Evolutionary conservation across 2,329 filamentous ascomycete genomes (phyloP).

Genomic region (Neopestalotiopsis sp.): DNA sequence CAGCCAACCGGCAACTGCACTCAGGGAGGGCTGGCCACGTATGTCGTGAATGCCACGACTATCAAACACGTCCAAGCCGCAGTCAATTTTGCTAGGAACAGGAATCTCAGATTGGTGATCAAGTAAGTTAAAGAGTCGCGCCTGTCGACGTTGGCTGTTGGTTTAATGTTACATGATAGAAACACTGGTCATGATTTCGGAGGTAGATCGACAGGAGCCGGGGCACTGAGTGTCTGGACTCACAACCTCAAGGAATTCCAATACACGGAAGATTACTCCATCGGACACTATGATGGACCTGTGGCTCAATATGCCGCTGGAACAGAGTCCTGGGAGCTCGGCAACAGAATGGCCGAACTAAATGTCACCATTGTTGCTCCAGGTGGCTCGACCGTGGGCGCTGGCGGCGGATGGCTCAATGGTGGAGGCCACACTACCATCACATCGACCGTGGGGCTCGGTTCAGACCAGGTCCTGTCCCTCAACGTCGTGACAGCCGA

Average conservation of each 20-base stretch:
- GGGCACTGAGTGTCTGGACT: conserved; percentile 56
- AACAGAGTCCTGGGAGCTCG: conserved; percentile 42
- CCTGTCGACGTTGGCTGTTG: conserved; percentile 22
- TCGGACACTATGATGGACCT: conserved; percentile 35
- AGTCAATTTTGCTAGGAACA: conserved; percentile 48
- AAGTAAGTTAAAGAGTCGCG: conserved; percentile 33
- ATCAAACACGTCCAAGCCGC: conserved; percentile 45
- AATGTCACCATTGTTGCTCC: conserved; percentile 40
- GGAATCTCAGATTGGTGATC: conserved; percentile 43
- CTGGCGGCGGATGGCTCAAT: conserved; percentile 57
- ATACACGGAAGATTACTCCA: conserved; percentile 38
- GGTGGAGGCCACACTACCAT: conserved; percentile 57
- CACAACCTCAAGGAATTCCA: conserved; percentile 52
- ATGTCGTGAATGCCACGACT: conserved; percentile 44
- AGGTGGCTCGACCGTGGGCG: conserved; percentile 40
- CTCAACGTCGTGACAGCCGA: conserved; percentile 52
- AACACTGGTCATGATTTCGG: conserved; percentile 55
- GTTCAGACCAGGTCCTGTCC: conserved; percentile 55
- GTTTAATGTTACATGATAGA: conserved; percentile 41
- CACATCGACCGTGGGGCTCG: conserved; percentile 52
- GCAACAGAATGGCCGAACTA: conserved; percentile 32
- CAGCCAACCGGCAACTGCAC: conserved; percentile 37
- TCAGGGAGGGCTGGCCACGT: conserved; percentile 43
- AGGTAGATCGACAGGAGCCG: conserved; percentile 51
- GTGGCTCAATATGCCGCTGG: conserved; percentile 40